Evolutionary conservation across 2,329 filamentous ascomycete genomes (phyloP).

Genomic region (Coniochaeta ligniaria): DNA sequence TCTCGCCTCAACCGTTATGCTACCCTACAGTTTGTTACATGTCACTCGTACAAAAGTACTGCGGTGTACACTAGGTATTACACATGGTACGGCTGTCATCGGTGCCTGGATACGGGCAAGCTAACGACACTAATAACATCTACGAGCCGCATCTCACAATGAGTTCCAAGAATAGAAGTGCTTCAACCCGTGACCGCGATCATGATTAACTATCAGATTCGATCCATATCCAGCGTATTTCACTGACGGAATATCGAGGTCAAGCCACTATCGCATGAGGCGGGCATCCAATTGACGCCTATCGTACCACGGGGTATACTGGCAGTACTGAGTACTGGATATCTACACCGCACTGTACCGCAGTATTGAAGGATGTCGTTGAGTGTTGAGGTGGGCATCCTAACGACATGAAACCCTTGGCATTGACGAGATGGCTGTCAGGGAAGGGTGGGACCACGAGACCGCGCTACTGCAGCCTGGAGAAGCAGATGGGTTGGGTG

Average conservation of each 20-base stretch:
- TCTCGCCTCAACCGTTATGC: neutral
- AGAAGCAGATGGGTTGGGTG: neutral
- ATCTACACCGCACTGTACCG: neutral
- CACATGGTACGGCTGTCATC: neutral
- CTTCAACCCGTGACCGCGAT: neutral
- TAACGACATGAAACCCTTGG: slow-evolving; percentile 1
- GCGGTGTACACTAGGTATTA: neutral
- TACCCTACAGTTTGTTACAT: neutral
- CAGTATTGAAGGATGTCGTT: neutral
- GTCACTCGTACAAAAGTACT: neutral
- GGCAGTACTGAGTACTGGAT: neutral
- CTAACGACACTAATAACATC: neutral
- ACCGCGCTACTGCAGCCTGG: slow-evolving; percentile 2
- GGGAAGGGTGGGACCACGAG: neutral
- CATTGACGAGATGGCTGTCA: neutral
- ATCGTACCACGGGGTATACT: neutral
- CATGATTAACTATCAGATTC: neutral
- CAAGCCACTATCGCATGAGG: neutral
- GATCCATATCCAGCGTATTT: neutral
- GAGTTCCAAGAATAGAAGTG: neutral
- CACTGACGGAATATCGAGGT: neutral
- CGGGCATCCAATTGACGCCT: neutral
- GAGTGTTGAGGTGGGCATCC: neutral
- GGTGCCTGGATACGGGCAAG: neutral
- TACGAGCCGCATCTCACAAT: neutral